phyloP scores from a whole-genome alignment of 2,329 filamentous ascomycete genomes.

The Colletotrichum caudatum region DNA sequence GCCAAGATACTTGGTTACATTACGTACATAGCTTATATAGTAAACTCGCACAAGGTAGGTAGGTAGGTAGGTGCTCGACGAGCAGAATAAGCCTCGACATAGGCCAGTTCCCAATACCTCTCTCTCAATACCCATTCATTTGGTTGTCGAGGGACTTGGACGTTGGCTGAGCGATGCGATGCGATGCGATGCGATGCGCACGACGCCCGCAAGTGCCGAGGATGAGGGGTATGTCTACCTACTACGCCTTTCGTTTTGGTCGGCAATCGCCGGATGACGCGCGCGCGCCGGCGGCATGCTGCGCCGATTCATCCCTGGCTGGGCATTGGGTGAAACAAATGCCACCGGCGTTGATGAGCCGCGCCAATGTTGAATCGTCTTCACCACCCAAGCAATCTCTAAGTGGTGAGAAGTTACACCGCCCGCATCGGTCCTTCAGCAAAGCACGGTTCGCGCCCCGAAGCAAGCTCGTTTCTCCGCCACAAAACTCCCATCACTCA shows the following conservation, averaged over 20 bases:
- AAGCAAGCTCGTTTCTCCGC: not conserved
- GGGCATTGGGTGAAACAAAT: not conserved
- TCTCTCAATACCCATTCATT: not conserved
- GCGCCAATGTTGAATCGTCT: not conserved
- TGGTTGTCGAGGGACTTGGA: not conserved
- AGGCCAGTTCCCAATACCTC: not conserved
- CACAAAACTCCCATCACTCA: not conserved
- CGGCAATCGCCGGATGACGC: constrained; percentile 12
- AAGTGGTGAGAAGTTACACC: no score
- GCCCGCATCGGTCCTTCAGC: not conserved
- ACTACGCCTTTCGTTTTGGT: not conserved
- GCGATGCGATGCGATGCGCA: not conserved
- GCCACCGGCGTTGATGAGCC: not conserved
- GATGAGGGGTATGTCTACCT: not conserved
- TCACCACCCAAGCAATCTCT: not conserved
- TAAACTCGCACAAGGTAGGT: no score
- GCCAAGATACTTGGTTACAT: not conserved
- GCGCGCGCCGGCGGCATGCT: not conserved
- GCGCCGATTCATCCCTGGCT: not conserved
- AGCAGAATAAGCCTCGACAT: no score
- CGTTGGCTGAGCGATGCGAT: no score
- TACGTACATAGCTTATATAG: not conserved
- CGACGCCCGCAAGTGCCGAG: not conserved
- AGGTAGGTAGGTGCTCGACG: no score
- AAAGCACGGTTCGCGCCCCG: no score